A percentile compares a stretch with the other conserved stretches of the same genome.
Evolutionary conservation across 2,329 filamentous ascomycete genomes (phyloP).

Genomic region (Diaporthe longicolla): DNA sequence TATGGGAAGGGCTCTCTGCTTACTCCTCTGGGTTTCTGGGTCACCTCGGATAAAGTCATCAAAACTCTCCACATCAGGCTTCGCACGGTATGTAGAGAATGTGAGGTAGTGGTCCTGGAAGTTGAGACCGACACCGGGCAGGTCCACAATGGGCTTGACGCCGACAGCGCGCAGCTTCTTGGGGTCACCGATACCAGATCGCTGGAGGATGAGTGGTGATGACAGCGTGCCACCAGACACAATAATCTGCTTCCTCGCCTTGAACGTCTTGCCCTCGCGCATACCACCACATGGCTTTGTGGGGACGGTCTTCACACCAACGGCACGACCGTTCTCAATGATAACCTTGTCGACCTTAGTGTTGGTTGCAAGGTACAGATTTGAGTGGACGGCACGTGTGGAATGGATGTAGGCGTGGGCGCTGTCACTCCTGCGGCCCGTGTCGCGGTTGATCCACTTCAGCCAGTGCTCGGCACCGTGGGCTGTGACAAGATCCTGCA

Average conservation of each 20-base stretch:
- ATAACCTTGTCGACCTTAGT: slow-evolving; percentile 85
- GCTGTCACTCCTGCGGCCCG: slow-evolving; percentile 81
- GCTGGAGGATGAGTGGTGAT: slow-evolving; percentile 81
- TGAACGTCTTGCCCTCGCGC: slow-evolving; percentile 64
- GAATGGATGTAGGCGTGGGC: slow-evolving; percentile 85
- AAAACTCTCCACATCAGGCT: slow-evolving; percentile 82
- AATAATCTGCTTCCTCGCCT: slow-evolving; percentile 80
- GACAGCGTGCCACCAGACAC: slow-evolving; percentile 80
- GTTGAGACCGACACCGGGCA: slow-evolving; percentile 81
- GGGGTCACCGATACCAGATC: slow-evolving; percentile 80
- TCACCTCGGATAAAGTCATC: slow-evolving; percentile 85
- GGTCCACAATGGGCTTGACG: slow-evolving; percentile 77
- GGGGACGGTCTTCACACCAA: slow-evolving; percentile 77
- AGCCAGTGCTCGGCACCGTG: slow-evolving; percentile 86
- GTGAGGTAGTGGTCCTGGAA: slow-evolving; percentile 84
- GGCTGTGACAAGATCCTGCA: slow-evolving; percentile 78
- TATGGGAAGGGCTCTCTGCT: slow-evolving; percentile 40
- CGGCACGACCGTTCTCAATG: slow-evolving; percentile 79
- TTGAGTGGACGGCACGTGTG: slow-evolving; percentile 77
- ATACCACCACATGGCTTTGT: slow-evolving; percentile 75
- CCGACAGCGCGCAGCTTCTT: slow-evolving; percentile 78
- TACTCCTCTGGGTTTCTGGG: slow-evolving; percentile 77
- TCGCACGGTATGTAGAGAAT: slow-evolving; percentile 79
- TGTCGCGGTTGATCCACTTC: slow-evolving; percentile 86
- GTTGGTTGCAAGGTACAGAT: slow-evolving; percentile 80